A percentile compares a stretch with the other conserved stretches of the same genome.
Conservation (phyloP, 352 stramenopile genomes). For the Phytopythium helicoides region DNA sequence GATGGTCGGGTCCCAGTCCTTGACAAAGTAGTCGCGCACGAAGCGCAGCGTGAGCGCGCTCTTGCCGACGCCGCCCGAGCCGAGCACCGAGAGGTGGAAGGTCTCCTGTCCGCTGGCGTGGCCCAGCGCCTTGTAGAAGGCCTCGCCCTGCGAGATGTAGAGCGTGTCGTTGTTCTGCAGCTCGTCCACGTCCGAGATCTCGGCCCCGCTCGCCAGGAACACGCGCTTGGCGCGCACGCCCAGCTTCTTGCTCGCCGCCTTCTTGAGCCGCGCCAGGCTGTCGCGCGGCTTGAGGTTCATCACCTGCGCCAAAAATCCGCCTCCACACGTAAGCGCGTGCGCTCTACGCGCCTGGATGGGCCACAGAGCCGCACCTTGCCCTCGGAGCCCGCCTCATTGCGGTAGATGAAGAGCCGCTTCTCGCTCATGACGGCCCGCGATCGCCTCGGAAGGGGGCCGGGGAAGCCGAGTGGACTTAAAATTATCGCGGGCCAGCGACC, state of each 20-base stretch:
- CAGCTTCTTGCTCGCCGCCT: conserved; percentile 84
- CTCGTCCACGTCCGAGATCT: conserved; percentile 86
- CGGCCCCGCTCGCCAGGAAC: conserved; percentile 76
- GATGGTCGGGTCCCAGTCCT: conserved; percentile 91
- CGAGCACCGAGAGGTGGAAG: conserved; percentile 86
- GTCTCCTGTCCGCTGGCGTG: conserved; percentile 74
- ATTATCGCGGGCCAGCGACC: neutral
- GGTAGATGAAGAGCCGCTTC: conserved; percentile 87
- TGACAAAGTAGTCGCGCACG: conserved; percentile 89
- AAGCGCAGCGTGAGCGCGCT: conserved; percentile 89
- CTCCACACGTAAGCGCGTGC: too few relatives aligned
- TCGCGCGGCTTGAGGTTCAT: conserved; percentile 80
- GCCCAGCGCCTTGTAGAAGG: conserved; percentile 79
- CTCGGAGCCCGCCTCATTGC: conserved; percentile 81
- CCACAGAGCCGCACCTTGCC: conserved; percentile 71
- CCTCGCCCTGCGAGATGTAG: conserved; percentile 80
- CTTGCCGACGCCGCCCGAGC: conserved; percentile 89
- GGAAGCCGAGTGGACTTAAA: too few relatives aligned
- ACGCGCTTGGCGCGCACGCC: conserved; percentile 70
- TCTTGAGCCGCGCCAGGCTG: conserved; percentile 74
- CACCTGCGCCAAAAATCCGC: conserved; percentile 48
- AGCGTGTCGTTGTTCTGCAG: conserved; percentile 89
- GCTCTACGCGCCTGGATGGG: too few relatives aligned
- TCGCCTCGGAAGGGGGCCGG: too few relatives aligned
- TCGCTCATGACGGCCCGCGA: conserved; percentile 74